Percentiles rank a stretch among this genome's conserved stretches.
phyloP scores from a whole-genome alignment of 2,329 filamentous ascomycete genomes.

The Scleromitrula shiraiana region DNA sequence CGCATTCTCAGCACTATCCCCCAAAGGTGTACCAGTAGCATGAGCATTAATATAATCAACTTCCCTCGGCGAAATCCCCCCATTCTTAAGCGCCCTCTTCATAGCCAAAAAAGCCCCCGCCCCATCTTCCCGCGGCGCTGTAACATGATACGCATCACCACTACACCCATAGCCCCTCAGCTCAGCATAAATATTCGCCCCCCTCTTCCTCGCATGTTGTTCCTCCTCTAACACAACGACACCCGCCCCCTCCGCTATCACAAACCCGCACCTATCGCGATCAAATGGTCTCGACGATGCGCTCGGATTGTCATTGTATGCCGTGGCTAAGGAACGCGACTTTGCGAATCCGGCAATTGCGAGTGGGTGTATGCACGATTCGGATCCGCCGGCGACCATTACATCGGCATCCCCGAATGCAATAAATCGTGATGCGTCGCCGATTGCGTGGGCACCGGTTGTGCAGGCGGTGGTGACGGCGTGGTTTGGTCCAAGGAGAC shows the following conservation, averaged over 20 bases:
- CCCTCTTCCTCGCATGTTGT: constrained; percentile 73
- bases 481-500: constrained; percentile 86
- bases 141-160: constrained; percentile 89
- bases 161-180: constrained; percentile 83
- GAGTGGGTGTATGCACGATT: constrained; percentile 92
- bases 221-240: constrained; percentile 84
- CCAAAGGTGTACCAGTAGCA: constrained; percentile 78
- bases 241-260: constrained; percentile 86
- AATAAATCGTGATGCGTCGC: constrained; percentile 89
- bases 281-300: constrained; percentile 85
- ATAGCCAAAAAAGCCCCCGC: constrained; percentile 77
- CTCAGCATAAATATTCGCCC: constrained; percentile 81
- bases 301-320: constrained; percentile 64
- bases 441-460: constrained; percentile 89
- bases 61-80: constrained; percentile 55
- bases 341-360: constrained; percentile 87
- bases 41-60: constrained; percentile 96
- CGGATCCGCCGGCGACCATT: constrained; percentile 92
- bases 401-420: constrained; percentile 86
- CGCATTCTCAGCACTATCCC: constrained; percentile 78
- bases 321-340: constrained; percentile 76
- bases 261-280: constrained; percentile 69
- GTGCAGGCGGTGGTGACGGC: constrained; percentile 91
- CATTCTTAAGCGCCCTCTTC: constrained; percentile 70
- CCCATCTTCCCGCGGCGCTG: constrained; percentile 76